Conservation (phyloP, 2,329 filamentous ascomycete genomes). For the Scedosporium minutisporum region DNA sequence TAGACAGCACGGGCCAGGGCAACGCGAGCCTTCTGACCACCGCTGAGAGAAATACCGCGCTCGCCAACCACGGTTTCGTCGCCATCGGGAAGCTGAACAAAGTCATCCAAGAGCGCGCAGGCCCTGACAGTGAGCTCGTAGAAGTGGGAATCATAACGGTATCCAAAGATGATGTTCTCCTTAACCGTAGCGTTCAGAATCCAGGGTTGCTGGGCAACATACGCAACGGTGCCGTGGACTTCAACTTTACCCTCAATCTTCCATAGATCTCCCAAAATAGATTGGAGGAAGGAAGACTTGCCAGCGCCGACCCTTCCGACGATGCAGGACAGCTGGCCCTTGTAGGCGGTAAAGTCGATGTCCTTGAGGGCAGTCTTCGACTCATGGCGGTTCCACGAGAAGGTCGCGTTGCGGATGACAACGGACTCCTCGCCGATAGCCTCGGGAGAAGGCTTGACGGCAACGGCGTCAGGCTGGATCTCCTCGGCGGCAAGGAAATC, state of each 20-base stretch:
- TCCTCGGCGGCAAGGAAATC: constrained; percentile 82
- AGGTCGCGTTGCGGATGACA: constrained; percentile 71
- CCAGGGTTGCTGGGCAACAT: constrained; percentile 89
- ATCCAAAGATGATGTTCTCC: constrained; percentile 94
- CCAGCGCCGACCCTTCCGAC: constrained; percentile 91
- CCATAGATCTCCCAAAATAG: constrained; percentile 84
- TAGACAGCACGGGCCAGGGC: constrained; percentile 92
- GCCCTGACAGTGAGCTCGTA: constrained; percentile 89
- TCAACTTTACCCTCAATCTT: constrained; percentile 77
- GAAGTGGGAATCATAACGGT: constrained; percentile 86
- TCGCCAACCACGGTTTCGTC: constrained; percentile 96
- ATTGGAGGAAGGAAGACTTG: constrained; percentile 86
- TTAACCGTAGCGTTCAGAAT: constrained; percentile 96
- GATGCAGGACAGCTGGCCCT: constrained; percentile 86
- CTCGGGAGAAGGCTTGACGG: constrained; percentile 56
- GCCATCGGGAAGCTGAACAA: constrained; percentile 83
- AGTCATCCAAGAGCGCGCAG: constrained; percentile 85
- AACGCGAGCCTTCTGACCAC: constrained; percentile 90
- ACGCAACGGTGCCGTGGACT: constrained; percentile 74
- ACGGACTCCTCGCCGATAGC: constrained; percentile 80
- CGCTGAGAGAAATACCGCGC: constrained; percentile 89
- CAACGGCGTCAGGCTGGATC: constrained; percentile 75
- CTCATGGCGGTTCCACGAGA: constrained; percentile 89
- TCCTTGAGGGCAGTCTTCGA: constrained; percentile 62
- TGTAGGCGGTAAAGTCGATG: constrained; percentile 80